phyloP scores from a whole-genome alignment of 2,329 filamentous ascomycete species.

The Neofusicoccum laricinum region DNA sequence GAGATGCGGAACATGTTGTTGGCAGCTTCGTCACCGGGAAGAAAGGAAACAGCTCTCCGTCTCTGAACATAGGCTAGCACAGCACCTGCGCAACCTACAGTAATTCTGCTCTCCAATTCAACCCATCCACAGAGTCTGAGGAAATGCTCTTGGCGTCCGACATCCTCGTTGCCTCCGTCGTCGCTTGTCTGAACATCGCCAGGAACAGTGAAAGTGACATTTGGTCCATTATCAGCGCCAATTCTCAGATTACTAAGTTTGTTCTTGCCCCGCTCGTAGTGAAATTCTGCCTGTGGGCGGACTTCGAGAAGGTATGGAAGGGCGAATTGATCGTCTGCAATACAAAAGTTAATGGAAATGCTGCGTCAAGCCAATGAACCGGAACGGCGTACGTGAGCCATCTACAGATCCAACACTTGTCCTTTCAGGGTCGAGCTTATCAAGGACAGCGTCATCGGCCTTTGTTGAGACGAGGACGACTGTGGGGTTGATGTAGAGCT shows the following conservation, averaged over 20 bases:
- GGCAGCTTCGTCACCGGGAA: conserved; percentile 57
- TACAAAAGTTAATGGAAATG: neutral
- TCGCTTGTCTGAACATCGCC: conserved; percentile 44
- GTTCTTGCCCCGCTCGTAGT: conserved; percentile 61
- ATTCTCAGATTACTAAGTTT: conserved; percentile 62
- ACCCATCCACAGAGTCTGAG: conserved; percentile 68
- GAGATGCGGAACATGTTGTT: conserved; percentile 58
- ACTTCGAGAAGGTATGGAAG: conserved; percentile 64
- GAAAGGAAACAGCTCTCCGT: conserved; percentile 59
- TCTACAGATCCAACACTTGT: conserved; percentile 30
- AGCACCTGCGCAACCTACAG: conserved; percentile 83
- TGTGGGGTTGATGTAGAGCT: conserved; percentile 60
- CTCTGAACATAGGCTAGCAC: conserved; percentile 76
- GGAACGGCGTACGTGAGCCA: conserved; percentile 23
- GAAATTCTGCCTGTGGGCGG: conserved; percentile 70
- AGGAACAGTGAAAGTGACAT: conserved; percentile 60
- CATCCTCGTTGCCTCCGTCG: conserved; percentile 32
- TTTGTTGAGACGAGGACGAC: conserved; percentile 57
- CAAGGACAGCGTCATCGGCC: conserved; percentile 49
- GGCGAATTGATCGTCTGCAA: conserved; percentile 47
- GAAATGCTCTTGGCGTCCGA: conserved; percentile 59
- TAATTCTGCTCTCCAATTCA: conserved; percentile 69
- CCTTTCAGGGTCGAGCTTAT: conserved; percentile 44
- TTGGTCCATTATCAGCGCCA: conserved; percentile 45
- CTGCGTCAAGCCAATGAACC: neutral